phyloP scores from a whole-genome alignment of 2,329 filamentous ascomycete species.

The Blastomyces gilchristii region DNA sequence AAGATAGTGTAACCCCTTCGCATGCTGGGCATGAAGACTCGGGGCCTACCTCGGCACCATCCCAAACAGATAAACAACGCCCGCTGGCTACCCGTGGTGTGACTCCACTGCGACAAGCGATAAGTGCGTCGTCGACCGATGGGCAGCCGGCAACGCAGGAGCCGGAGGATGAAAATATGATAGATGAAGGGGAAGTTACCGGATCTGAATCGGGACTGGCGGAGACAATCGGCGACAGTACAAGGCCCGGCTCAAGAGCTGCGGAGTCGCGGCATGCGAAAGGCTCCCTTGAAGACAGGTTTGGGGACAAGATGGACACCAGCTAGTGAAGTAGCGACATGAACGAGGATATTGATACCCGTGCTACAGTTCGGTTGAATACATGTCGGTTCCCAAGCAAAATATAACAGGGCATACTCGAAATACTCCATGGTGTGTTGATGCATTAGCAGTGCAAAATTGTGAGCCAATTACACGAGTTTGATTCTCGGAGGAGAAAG shows the following conservation, averaged over 20 bases:
- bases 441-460: background rate
- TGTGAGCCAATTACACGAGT: too few relatives aligned
- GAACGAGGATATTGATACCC: constrained; percentile 5
- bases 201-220: constrained; percentile 26
- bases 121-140: constrained; percentile 18
- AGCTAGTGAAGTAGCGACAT: constrained; percentile 22
- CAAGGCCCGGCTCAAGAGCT: constrained; percentile 15
- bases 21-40: constrained; percentile 28
- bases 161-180: constrained; percentile 51
- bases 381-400: background rate
- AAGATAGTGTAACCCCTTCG: constrained; percentile 33
- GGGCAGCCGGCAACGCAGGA: constrained; percentile 32
- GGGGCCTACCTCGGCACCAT: constrained; percentile 17
- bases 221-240: constrained; percentile 13
- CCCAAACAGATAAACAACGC: constrained; percentile 26
- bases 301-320: constrained; percentile 58
- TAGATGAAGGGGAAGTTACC: constrained; percentile 39
- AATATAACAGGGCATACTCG: background rate
- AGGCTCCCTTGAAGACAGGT: constrained; percentile 34
- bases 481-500: background rate
- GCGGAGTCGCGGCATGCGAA: constrained; percentile 40
- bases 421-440: background rate
- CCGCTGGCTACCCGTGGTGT: constrained; percentile 22
- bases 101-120: constrained; percentile 32
- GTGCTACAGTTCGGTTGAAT: background rate